Evolutionary conservation across 257 asterid species (phyloP).

Genomic region (Salvia splendens): DNA sequence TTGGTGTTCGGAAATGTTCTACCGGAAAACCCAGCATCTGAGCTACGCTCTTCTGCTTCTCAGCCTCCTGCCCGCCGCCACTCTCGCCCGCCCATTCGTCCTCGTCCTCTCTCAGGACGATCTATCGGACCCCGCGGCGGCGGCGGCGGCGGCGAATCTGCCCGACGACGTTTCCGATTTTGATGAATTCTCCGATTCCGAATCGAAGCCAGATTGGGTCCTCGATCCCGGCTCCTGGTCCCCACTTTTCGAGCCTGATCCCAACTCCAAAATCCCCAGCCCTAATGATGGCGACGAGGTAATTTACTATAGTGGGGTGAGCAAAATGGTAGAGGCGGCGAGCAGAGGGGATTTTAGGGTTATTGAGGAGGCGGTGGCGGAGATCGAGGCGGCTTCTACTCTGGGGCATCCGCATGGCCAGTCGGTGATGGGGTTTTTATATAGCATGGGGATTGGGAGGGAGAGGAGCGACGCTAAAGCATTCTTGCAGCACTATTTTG

Average conservation of each 20-base stretch:
- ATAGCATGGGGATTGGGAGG: slow-evolving; percentile 79
- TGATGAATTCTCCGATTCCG: slow-evolving; percentile 78
- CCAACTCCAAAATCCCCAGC: slow-evolving; percentile 36
- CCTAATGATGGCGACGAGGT: slow-evolving; percentile 35
- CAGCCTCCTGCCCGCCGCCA: slow-evolving; percentile 42
- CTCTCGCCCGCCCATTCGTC: slow-evolving; percentile 68
- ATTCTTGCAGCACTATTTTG: slow-evolving; percentile 72
- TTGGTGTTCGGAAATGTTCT: slow-evolving; percentile 44
- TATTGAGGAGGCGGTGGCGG: slow-evolving; percentile 75
- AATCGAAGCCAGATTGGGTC: slow-evolving; percentile 64
- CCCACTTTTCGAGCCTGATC: slow-evolving; percentile 74
- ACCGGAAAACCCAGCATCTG: slow-evolving; percentile 38
- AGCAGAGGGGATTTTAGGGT: slow-evolving; percentile 66
- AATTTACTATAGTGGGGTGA: slow-evolving; percentile 59
- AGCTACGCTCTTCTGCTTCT: slow-evolving; percentile 51
- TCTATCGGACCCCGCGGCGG: slow-evolving; percentile 54
- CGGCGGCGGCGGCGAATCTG: slow-evolving; percentile 36
- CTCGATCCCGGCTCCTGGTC: slow-evolving; percentile 98
- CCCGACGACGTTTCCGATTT: slow-evolving; percentile 58
- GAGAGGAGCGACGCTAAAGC: slow-evolving; percentile 75
- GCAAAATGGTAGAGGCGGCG: slow-evolving; percentile 74
- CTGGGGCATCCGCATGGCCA: slow-evolving; percentile 79
- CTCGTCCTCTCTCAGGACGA: slow-evolving; percentile 84
- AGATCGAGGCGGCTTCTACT: slow-evolving; percentile 66
- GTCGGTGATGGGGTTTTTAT: slow-evolving; percentile 79